Conservation (phyloP, 106 monocot genomes). For the Dendrobium huoshanense region DNA sequence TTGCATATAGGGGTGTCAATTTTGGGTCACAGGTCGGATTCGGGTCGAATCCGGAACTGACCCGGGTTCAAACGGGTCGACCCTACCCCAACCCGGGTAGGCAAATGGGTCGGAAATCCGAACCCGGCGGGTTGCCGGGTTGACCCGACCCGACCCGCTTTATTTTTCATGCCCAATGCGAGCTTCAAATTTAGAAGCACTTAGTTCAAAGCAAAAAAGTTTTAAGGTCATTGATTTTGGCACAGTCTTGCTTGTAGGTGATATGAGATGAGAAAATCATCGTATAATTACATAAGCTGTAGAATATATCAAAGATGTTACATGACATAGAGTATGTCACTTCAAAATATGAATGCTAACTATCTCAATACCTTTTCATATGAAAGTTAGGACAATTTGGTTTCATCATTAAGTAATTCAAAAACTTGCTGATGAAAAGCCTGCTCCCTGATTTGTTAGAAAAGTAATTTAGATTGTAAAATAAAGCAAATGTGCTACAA, state of each 20-base stretch:
- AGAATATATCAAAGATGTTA: background rate
- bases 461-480: background rate
- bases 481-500: background rate
- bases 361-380: background rate
- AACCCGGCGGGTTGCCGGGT: too few species aligned
- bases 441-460: conserved; percentile 1
- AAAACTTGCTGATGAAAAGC: conserved; percentile 2
- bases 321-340: background rate
- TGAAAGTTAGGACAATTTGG: background rate
- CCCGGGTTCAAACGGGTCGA: too few species aligned
- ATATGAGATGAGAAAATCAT: conserved; percentile 4
- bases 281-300: background rate
- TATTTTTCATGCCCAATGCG: background rate
- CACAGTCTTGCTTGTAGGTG: background rate
- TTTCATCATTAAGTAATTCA: background rate
- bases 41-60: too few species aligned
- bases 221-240: background rate
- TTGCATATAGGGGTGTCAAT: too few species aligned
- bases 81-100: too few species aligned
- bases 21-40: too few species aligned
- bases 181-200: conserved; percentile 10
- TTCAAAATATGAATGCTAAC: background rate
- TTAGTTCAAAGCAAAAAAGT: background rate
- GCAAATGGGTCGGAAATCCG: too few species aligned
- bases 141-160: too few species aligned